These are phyloP conservation scores for Alliaria petiolata DNA, from an alignment of 345 rosid genomes.

Conservation along the genomic window DNA sequence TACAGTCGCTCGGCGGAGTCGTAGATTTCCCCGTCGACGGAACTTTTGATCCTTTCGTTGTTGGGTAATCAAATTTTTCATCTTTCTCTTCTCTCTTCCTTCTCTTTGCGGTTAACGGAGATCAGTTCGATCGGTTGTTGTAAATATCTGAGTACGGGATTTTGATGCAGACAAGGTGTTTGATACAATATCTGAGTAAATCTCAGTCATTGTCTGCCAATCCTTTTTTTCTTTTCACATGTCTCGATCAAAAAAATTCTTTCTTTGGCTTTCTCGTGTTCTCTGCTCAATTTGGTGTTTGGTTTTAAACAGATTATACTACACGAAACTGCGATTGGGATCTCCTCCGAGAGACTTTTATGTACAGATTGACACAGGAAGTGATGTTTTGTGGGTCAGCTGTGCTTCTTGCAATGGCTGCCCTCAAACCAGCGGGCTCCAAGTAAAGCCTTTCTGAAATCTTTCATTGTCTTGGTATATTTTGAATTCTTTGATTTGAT, in stretches of 20 bases:
- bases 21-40: slow-evolving; percentile 78
- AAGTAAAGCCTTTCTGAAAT: slow-evolving; percentile 36
- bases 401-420: slow-evolving; percentile 88
- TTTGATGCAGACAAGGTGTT: slow-evolving; percentile 11
- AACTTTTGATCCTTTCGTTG: slow-evolving; percentile 74
- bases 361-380: slow-evolving; percentile 95
- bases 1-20: slow-evolving; percentile 58
- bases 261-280: neutral
- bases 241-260: neutral
- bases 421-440: slow-evolving; percentile 77
- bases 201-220: neutral
- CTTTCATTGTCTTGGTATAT: neutral
- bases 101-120: neutral
- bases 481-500: slow-evolving; percentile 12
- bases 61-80: slow-evolving; percentile 53
- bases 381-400: slow-evolving; percentile 95
- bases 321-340: slow-evolving; percentile 74
- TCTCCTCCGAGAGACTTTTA: slow-evolving; percentile 80
- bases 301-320: slow-evolving; percentile 63
- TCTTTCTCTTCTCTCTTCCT: neutral
- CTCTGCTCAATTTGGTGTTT: neutral
- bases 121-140: neutral
- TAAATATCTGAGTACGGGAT: neutral
- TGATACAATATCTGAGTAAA: slow-evolving; percentile 7
- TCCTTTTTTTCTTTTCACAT: neutral